A percentile compares a stretch with the other conserved stretches of the same genome.
Conservation (phyloP, 2,329 filamentous ascomycete genomes). For the Trichocomaceae sp. region DNA sequence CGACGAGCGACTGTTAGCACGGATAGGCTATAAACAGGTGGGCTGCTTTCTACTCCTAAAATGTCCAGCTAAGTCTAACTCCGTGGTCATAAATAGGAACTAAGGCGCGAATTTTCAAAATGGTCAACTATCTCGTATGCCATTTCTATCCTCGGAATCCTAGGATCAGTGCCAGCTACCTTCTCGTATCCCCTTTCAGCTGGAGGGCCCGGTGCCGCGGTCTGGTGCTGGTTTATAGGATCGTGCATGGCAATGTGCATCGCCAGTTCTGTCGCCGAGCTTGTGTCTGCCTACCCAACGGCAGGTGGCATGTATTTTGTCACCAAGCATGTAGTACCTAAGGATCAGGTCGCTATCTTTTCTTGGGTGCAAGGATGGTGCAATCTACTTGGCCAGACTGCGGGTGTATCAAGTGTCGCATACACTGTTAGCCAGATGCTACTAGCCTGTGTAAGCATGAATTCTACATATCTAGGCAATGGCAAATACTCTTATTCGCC, state of each 20-base stretch:
- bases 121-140: slow-evolving; percentile 62
- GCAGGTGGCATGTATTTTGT: slow-evolving; percentile 64
- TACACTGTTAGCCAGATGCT: slow-evolving; percentile 61
- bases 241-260: slow-evolving; percentile 60
- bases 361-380: slow-evolving; percentile 63
- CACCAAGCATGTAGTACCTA: slow-evolving; percentile 58
- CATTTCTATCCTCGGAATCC: slow-evolving; percentile 57
- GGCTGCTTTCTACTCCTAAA: slow-evolving; percentile 7
- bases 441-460: slow-evolving; percentile 56
- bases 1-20: slow-evolving; percentile 54
- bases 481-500: slow-evolving; percentile 50
- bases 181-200: slow-evolving; percentile 53
- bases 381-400: slow-evolving; percentile 59
- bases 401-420: slow-evolving; percentile 56
- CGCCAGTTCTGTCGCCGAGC: slow-evolving; percentile 58
- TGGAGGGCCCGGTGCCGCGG: slow-evolving; percentile 57
- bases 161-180: slow-evolving; percentile 60
- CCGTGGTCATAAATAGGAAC: slow-evolving; percentile 41
- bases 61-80: neutral
- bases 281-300: slow-evolving; percentile 61
- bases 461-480: slow-evolving; percentile 45
- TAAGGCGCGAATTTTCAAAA: slow-evolving; percentile 58
- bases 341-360: slow-evolving; percentile 55
- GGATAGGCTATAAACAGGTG: slow-evolving; percentile 59
- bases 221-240: slow-evolving; percentile 61